Evolutionary conservation across 208 protist species (phyloP), one percentile per base, ranked within the genome.

Genomic region (Wallacemonas rigidus): DNA sequence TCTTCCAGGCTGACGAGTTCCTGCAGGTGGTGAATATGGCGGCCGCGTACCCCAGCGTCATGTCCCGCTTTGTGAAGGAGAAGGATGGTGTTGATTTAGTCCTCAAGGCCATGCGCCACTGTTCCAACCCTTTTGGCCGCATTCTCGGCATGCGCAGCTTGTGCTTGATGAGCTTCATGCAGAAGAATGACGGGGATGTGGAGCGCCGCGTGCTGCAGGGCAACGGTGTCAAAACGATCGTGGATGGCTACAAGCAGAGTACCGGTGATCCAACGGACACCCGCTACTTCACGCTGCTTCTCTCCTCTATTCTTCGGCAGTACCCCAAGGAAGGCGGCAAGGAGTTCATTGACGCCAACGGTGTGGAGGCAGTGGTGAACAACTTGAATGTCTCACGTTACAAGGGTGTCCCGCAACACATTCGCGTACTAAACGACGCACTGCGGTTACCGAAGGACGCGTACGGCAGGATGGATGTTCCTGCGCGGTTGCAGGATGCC

Each of bases 351-450:
- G 88, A 95, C 26, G 86, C 83, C 5, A 79, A 82, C 12, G 90
- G 89, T 26, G 77, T 97, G 12, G 81, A 93, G 80, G 88, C 88
- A 41, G 77, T 81, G 2, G 86, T 97, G 56, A 80, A 89, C 69
- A 93, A 89, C 67, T 53, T 97, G 14, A 97, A 95, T 74, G 89
- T 94, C 43, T 71, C 88, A 1, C 82, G 87, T 4, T 97, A 94
- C 80, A 97, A 97, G 77, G 92, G 89, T 26, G 65, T 97, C 17
- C 92, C 92, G 40, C 92, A 97, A 75, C 92, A 97, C 78, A 78
- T 97, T 43, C 88, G 92, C 11, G 76, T 97, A 1, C 75, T 95
- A 17, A 84, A 89, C 75, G 92, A 97, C 67, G 83, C 82, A 8
- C 83, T 91, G 71, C 57, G 67, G 41, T 83, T 94, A 26, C 91